Evolutionary conservation across 805 yeast species (phyloP).

Genomic region (Pichia insulana): DNA sequence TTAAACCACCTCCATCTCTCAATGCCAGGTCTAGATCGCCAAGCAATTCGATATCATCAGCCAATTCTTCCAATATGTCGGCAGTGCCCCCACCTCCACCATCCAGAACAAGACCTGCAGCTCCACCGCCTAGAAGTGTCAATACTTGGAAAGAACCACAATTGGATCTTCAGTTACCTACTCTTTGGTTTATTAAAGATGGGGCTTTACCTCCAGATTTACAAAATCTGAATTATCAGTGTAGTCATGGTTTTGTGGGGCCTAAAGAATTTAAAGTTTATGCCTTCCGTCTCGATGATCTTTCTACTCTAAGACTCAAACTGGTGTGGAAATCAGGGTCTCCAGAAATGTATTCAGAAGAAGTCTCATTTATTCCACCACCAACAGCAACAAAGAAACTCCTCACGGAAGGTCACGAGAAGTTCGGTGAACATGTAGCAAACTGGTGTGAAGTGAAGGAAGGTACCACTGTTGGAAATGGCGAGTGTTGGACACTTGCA

Average conservation of each 20-base stretch:
- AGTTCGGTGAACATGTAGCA: constrained; percentile 45
- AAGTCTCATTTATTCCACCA: constrained; percentile 32
- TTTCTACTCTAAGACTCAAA: constrained; percentile 29
- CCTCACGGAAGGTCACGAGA: constrained; percentile 28
- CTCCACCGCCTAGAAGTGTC: constrained; percentile 17
- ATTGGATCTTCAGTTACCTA: constrained; percentile 33
- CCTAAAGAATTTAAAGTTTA: constrained; percentile 26
- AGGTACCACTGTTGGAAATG: constrained; percentile 43
- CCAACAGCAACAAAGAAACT: constrained; percentile 32
- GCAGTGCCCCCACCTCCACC: constrained; percentile 27
- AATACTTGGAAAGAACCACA: constrained; percentile 27
- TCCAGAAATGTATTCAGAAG: constrained; percentile 23
- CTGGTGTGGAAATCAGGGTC: constrained; percentile 33
- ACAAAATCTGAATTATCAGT: constrained; percentile 28
- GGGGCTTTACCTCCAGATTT: constrained; percentile 32
- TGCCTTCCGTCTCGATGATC: constrained; percentile 34
- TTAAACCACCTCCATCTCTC: constrained; percentile 11
- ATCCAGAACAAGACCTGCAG: constrained; percentile 18
- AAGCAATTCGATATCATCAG: constrained; percentile 8
- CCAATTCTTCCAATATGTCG: constrained; percentile 6
- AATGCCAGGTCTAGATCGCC: constrained; percentile 3
- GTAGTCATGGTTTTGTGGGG: constrained; percentile 23
- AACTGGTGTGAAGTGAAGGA: constrained; percentile 43
- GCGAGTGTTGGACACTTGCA: constrained; percentile 58
- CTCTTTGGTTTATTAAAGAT: constrained; percentile 39